Evolutionary conservation across 176 grass and related monocot species (phyloP).

Genomic region (Lolium perenne): DNA sequence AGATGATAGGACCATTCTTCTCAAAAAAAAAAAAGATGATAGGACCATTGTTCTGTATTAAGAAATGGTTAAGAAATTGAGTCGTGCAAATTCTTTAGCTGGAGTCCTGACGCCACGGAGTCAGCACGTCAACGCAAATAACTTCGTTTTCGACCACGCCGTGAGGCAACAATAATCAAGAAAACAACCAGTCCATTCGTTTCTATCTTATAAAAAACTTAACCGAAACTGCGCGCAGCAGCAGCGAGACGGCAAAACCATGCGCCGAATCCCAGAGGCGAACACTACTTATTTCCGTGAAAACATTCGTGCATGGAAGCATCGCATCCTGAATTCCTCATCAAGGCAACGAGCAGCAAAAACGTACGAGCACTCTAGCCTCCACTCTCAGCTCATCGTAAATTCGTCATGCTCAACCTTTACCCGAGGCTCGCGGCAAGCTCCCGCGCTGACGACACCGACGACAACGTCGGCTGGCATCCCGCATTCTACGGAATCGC

Average conservation of each 20-base stretch:
- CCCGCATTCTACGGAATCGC: slow-evolving; percentile 36
- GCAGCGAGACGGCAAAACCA: slow-evolving; percentile 11
- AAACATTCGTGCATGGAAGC: neutral
- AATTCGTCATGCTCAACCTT: neutral
- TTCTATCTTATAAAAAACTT: neutral
- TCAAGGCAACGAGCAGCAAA: neutral
- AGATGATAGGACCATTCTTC: no score
- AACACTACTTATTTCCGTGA: slow-evolving; percentile 26
- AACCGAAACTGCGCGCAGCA: neutral
- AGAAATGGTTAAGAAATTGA: no score
- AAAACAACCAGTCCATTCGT: neutral
- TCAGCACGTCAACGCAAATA: slow-evolving; percentile 11
- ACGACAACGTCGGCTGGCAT: neutral
- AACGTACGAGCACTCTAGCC: neutral
- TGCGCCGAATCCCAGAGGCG: neutral
- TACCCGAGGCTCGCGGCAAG: neutral
- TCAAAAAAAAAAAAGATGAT: no score
- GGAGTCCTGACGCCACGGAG: neutral
- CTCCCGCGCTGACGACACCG: neutral
- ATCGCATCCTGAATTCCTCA: neutral
- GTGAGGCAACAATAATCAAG: neutral
- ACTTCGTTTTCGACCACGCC: neutral
- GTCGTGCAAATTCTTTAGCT: neutral
- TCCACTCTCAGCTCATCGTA: no score
- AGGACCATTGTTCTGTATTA: no score